Base-by-base conservation (phyloP, 768 basidiomycete species). In the Phaeotremella skinneri region DNA sequence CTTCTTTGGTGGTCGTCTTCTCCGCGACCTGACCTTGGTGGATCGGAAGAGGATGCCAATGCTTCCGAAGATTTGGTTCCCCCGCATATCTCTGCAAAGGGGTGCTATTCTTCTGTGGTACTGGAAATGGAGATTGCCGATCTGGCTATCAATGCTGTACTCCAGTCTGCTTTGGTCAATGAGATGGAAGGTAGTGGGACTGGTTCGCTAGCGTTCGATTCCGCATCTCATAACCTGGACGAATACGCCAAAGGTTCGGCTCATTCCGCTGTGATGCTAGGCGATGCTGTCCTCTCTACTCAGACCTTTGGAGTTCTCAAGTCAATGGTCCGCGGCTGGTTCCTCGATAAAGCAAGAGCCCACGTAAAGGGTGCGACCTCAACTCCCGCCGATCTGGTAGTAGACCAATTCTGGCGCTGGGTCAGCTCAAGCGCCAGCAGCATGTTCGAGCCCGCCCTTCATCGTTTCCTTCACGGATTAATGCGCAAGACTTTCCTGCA, bases 401-500 rank as follows among this genome's bases (percentile, higher is more conserved):
- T 96, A 52, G 89, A 93, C 69, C 92, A 98, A 77, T 97, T 98
- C 79, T 97, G 93, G 91, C 82, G 96, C 42, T 99, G 96, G 96
- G 83, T 96, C 64, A 88, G 86, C 74, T 91, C 91, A 1, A 85
- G 83, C 43, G 82, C 85, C 4, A 89, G 92, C 17, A 83, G 86
- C 58, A 85, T 98, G 80, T 93, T 91, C 73, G 96, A 99, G 71
- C 86, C 91, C 1, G 87, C 90, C 58, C 82, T 99, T 4, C 91
- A 97, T 72, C 85, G 88, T 0, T 99, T 99, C 77, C 80, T 98
- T 7, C 88, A 93, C 66, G 89, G 91, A 14, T 83, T 98, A 48
- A 99, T 99, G 96, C 85, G 90, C 59, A 98, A 99, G 80, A 92
- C 90, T 0, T 97, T 97, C 79, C 89, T 96, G 56, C 96, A 98